These are phyloP conservation scores for Boletellus emodensis DNA, from an alignment of 768 basidiomycete genomes.

Conservation along the genomic window DNA sequence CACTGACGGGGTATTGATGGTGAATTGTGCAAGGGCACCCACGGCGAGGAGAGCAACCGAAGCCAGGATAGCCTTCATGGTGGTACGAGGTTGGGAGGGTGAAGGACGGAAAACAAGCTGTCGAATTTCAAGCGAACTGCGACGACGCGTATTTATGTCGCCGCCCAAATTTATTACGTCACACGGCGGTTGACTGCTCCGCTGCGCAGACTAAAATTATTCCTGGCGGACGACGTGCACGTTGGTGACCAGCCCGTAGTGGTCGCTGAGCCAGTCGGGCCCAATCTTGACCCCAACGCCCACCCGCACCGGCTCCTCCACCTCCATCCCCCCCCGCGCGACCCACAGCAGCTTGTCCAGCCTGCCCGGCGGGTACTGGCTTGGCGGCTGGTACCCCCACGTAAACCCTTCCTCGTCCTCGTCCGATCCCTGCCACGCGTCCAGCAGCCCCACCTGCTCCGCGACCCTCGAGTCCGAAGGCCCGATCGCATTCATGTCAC, in stretches of 20 bases:
- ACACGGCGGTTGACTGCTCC: not conserved
- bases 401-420: constrained; percentile 49
- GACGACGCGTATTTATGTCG: constrained; percentile 29
- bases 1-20: constrained; percentile 72
- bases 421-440: constrained; percentile 53
- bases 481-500: constrained; percentile 70
- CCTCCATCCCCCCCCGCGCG: constrained; percentile 42
- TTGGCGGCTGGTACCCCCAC: constrained; percentile 64
- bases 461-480: constrained; percentile 42
- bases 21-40: constrained; percentile 45
- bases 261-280: constrained; percentile 60
- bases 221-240: constrained; percentile 25
- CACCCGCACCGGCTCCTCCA: constrained; percentile 52
- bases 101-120: constrained; percentile 17
- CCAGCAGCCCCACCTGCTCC: constrained; percentile 45
- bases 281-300: constrained; percentile 51
- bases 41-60: constrained; percentile 41
- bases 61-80: constrained; percentile 46
- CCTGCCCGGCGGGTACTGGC: constrained; percentile 46
- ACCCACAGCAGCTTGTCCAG: constrained; percentile 67
- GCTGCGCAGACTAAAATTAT: not conserved
- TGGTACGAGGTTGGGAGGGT: constrained; percentile 13
- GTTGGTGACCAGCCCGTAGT: constrained; percentile 53
- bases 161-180: constrained; percentile 25
- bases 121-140: constrained; percentile 12